These are phyloP conservation scores for Cucurbita maxima DNA, from an alignment of 306 rosid genomes.

Conservation along the genomic window DNA sequence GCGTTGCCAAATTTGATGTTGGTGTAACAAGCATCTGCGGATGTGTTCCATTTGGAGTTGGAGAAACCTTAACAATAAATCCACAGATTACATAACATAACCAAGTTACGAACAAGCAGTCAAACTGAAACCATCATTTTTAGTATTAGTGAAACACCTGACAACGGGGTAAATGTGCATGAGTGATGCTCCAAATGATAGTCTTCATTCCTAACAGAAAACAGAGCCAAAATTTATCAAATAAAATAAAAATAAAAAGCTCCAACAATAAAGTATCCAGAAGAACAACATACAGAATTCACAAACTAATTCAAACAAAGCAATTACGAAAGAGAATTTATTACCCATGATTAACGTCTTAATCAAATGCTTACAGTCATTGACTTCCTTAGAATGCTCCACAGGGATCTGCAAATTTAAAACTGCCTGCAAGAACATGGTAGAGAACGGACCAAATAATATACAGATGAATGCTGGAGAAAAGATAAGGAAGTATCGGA, in stretches of 20 bases:
- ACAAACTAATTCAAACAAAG: background rate
- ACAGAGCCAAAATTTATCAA: background rate
- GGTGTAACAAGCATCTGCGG: conserved; percentile 68
- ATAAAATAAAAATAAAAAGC: background rate
- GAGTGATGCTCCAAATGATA: conserved; percentile 95
- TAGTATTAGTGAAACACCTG: conserved; percentile 43
- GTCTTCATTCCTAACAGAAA: conserved; percentile 88
- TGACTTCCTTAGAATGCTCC: conserved; percentile 90
- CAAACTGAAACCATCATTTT: conserved; percentile 8
- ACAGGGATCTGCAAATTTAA: conserved; percentile 76
- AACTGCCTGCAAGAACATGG: conserved; percentile 74
- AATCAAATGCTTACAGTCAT: conserved; percentile 85
- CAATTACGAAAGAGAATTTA: conserved; percentile 12
- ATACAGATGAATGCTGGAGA: conserved; percentile 3
- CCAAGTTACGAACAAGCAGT: conserved; percentile 4
- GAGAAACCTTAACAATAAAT: conserved; percentile 41
- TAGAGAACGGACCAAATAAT: background rate
- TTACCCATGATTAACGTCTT: conserved; percentile 98
- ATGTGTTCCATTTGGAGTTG: conserved; percentile 29
- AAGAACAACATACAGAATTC: background rate
- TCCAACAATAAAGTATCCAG: background rate
- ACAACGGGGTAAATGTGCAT: conserved; percentile 84
- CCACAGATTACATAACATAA: conserved; percentile 14
- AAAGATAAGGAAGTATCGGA: background rate
- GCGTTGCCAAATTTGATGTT: conserved; percentile 52